Base-by-base conservation (phyloP, 2,329 filamentous ascomycete species). In the Sporothrix brunneoviolacea region DNA sequence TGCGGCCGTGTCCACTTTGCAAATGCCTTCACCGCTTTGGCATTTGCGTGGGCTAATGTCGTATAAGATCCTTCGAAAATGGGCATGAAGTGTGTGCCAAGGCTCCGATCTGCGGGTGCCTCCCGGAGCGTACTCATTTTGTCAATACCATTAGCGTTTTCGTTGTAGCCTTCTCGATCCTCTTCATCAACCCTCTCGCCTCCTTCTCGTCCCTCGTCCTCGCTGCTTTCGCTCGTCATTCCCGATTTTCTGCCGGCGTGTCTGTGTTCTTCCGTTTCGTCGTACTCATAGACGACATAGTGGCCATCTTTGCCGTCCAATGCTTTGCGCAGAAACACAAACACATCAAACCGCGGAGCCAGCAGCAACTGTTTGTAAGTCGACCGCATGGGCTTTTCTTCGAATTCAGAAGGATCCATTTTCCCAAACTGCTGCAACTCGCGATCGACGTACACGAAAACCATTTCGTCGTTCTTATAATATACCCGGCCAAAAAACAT, bases 361-460 rank as follows among this genome's bases (percentile, higher is more conserved):
- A 55, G 35, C 1, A 45, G 18, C 15, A 48, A 19, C 15, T 47
- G 38, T n/a, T 48, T 33, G 27, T 45, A 54, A 4, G n/a, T 32
- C 7, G 28, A 13, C 2, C 22, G 22, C 15, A 58, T 41, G 28
- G 21, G 19, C 24, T 39, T 47, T 7, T 40, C 55, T 8, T 19
- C 30, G 10, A 49, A 48, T 24, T 50, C 39, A 6, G 27, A 22
- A 2, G 51, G 41, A 21, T 55, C 49, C 3, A 57, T 19, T 8
- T 46, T 48, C 13, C 54, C 55, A 36, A 48, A 53, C 39, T 55
- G 38, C 39, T 54, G 49, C 19, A 19, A 22, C 40, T 55, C 54
- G 12, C 40, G 30, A 19, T 53, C 57, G 12, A 59, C 57, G 13
- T 54, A 55, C 7, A 57, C 41, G 21, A 36, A 42, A 12, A 51